Base-by-base conservation (phyloP, 192 early-diverging fungal genomes). In the Backusella circina region DNA sequence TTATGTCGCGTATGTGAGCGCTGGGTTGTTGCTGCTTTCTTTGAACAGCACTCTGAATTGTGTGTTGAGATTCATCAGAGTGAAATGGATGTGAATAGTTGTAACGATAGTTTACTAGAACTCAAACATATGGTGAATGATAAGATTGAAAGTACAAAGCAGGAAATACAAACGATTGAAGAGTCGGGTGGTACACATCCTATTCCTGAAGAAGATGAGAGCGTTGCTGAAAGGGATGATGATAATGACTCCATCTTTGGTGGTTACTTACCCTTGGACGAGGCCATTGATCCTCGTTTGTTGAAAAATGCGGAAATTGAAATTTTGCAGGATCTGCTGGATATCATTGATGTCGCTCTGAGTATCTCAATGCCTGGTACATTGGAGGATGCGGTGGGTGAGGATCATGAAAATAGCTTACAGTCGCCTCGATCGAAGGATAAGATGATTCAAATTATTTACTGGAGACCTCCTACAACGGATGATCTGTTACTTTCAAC, bases 1-100 rank as follows among this genome's bases (percentile, higher is more conserved):
- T 79, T 94, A 2, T 96, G 95, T 79, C 87, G 90, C 35, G 89
- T 96, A 47, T 96, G 95, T 75, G 95, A 96, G 74, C 83, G 90
- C 33, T 85, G 82, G 64, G 86, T 94, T 61, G 90, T 93, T 4
- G 88, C 88, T 13, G 74, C 90, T 2, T 86, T 90, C 38, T 96
- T 96, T 78, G 90, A 93, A 79, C 87, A 89, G 75, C 95, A 96
- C 77, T 86, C 87, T 32, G 82, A 82, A 57, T 71, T 82, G 4
- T 96, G 95, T 80, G 82, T 87, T 13, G 89, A 93, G 37, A 89
- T 94, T 54, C 92, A 96, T 83, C 88, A 90, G 54, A 84, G 83
- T 18, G 93, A 95, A 77, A 94, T 90, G 87, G 93, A 94, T 67
- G 80, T 95, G 9, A 81, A 82, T 33, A 80, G 93, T 23, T 86